Evolutionary conservation across 495 filamentous ascomycete species (phyloP).

Genomic region (Tetracladium setigerum): DNA sequence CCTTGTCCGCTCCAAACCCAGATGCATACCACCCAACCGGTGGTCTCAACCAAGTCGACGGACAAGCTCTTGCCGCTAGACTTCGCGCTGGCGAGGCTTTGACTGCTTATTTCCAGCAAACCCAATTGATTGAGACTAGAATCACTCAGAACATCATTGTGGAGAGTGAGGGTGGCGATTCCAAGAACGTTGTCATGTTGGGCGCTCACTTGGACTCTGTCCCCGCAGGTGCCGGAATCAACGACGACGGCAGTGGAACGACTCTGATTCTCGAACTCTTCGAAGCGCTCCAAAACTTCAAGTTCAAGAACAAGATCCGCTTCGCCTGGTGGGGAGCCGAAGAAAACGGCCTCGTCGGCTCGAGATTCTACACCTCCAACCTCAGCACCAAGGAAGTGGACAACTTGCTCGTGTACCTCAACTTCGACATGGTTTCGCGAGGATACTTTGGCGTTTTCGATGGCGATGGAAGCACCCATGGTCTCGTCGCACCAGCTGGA

Average conservation of each 20-base stretch:
- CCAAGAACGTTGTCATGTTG: constrained; percentile 31
- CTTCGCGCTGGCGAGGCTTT: constrained; percentile 25
- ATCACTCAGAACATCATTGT: constrained; percentile 34
- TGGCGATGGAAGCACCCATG: constrained; percentile 28
- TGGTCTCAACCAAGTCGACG: constrained; percentile 30
- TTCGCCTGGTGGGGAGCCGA: constrained; percentile 42
- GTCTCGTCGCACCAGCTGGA: constrained; percentile 24
- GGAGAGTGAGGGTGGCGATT: constrained; percentile 31
- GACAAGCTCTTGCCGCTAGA: constrained; percentile 20
- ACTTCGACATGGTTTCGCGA: constrained; percentile 38
- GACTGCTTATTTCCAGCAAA: constrained; percentile 29
- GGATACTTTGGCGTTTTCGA: constrained; percentile 33
- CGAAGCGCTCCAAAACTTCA: constrained; percentile 22
- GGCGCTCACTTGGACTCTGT: constrained; percentile 39
- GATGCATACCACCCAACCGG: constrained; percentile 26
- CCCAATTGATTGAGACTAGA: constrained; percentile 28
- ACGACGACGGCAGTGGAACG: constrained; percentile 33
- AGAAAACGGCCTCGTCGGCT: constrained; percentile 32
- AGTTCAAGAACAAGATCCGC: constrained; percentile 31
- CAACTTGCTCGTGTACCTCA: constrained; percentile 35
- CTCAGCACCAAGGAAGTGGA: constrained; percentile 26
- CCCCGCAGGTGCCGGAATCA: constrained; percentile 34
- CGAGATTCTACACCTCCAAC: constrained; percentile 28
- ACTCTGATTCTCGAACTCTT: constrained; percentile 34
- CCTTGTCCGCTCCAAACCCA: constrained; percentile 27